Evolutionary conservation across 148 eudicot genomes (phyloP), one percentile per base, ranked within the genome.

Genomic region (Rhododendron griersonianum): DNA sequence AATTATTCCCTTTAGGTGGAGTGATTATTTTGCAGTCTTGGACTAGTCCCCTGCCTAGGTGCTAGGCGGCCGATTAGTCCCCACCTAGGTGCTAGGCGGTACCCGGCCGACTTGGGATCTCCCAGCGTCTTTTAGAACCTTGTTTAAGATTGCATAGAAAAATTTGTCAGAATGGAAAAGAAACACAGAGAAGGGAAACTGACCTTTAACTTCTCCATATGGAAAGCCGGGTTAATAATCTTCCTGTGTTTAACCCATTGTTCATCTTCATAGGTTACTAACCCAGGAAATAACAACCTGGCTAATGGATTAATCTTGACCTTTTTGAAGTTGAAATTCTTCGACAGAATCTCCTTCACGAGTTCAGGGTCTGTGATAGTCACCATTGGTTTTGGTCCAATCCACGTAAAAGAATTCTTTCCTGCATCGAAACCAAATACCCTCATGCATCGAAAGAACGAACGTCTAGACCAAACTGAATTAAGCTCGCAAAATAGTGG

Each of bases 141-240:
- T 37, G 39, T 41, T 19, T 23, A 50, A 23, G 51, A 41, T 45
- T 65, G 48, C 48, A 50, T 73, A 11, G 16, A 30, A 28, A 4
- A 69, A 28, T 25, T 28, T 28, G 18, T 11, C 10, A 50, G 13
- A 69, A 74, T 2, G 1, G 18, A 30, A 2, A 25, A 19, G n/a
- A 21, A 41, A 13, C 14, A 23, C 25, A n/a, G 8, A 53, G 48
- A 74, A 51, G 37, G 13, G 63, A 14, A 85, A 57, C 45, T 41
- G 6, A 86, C 90, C 90, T 89, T 86, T 78, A 89, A 82, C 79
- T 89, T 89, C 50, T 81, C 84, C 82, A 76, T 4, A 84, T 80
- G 88, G 78, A 89, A 89, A 57, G 87, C 90, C 0, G 87, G 90
- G 75, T 75, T 89, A 82, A 89, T 80, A n/a, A 89, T 81, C 75